Base-by-base conservation (phyloP, 345 rosid species). In the Eucalyptus tenuipes region DNA sequence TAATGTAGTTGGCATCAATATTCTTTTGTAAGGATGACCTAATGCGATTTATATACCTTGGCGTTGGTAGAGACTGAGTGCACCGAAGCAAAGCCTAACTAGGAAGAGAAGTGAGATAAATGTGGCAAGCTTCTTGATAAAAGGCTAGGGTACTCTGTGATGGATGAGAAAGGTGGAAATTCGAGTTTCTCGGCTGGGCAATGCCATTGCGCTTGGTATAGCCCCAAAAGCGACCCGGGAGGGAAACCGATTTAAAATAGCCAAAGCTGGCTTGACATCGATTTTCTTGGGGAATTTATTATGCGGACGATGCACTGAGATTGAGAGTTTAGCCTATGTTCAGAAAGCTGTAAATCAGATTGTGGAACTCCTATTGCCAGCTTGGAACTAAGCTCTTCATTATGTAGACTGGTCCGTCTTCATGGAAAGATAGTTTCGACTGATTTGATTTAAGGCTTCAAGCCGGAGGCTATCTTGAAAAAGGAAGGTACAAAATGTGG, bases 31-130 rank as follows among this genome's bases (percentile, higher is more conserved):
- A 64, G 71, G 71, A 64, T 64, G 37, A 64, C 10, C 71, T 64
- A 64, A 64, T 29, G 71, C 18, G 3, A 31, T 31, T 31, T n/a
- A 66, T 66, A 45, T 93, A 52, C 24, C 92, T 90, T 90, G 47
- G 89, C 91, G 49, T 89, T 86, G 86, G 87, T 29, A 42, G 89
- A 75, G 71, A 40, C 89, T 50, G 91, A 94, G 88, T 88, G 85
- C 13, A 86, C 86, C 50, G 90, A 61, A 86, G 89, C 89, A 87
- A 87, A 89, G 49, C 57, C 89, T 52, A 50, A 85, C n/a, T 80
- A 91, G 55, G 84, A 89, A 89, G 82, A 91, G 88, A 57, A 93
- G 84, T 33, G 81, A 27, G 45, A 91, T 44, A 59, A 89, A 13
- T 45, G 49, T 68, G 53, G 88, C 44, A 42, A 57, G 17, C 24